Percentiles rank a stretch among this genome's conserved stretches.
These are phyloP conservation scores for Aspergillus sp. DNA, from an alignment of 2,329 filamentous ascomycete species.

Conservation along the genomic window DNA sequence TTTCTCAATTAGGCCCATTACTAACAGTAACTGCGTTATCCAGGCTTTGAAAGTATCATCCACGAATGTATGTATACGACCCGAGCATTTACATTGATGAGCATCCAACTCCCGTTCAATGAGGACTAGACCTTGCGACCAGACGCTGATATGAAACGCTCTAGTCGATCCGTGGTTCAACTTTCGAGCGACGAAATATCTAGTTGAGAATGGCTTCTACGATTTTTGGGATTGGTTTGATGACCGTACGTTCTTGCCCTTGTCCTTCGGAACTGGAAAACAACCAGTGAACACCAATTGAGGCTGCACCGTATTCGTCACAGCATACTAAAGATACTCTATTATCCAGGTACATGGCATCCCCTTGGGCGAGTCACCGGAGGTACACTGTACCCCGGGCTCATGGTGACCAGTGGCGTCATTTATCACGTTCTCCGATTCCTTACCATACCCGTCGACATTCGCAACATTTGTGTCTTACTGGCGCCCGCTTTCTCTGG, in stretches of 20 bases:
- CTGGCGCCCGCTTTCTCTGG: constrained; percentile 94
- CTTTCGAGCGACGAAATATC: constrained; percentile 96
- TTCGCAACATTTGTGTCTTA: constrained; percentile 97
- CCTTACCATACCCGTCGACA: constrained; percentile 90
- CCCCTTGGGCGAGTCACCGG: constrained; percentile 96
- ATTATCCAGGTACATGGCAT: constrained; percentile 77
- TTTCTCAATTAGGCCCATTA: too few species aligned
- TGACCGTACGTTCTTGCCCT: constrained; percentile 64
- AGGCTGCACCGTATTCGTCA: neutral
- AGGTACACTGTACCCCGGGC: constrained; percentile 95
- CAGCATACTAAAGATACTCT: constrained; percentile 3
- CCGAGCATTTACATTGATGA: neutral
- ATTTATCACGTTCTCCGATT: constrained; percentile 94
- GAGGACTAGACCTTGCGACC: neutral
- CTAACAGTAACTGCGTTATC: constrained; percentile 1
- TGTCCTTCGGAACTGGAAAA: neutral
- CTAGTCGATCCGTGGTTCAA: constrained; percentile 99
- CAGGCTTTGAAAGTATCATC: constrained; percentile 97
- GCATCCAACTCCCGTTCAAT: neutral
- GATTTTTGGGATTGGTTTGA: constrained; percentile 99
- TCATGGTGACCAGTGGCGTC: constrained; percentile 97
- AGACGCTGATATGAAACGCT: neutral
- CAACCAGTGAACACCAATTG: neutral
- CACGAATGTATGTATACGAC: constrained; percentile 81
- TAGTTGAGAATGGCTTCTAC: constrained; percentile 95